These are phyloP conservation scores for Mimosa pudica DNA, from an alignment of 306 rosid species.

Conservation along the genomic window DNA sequence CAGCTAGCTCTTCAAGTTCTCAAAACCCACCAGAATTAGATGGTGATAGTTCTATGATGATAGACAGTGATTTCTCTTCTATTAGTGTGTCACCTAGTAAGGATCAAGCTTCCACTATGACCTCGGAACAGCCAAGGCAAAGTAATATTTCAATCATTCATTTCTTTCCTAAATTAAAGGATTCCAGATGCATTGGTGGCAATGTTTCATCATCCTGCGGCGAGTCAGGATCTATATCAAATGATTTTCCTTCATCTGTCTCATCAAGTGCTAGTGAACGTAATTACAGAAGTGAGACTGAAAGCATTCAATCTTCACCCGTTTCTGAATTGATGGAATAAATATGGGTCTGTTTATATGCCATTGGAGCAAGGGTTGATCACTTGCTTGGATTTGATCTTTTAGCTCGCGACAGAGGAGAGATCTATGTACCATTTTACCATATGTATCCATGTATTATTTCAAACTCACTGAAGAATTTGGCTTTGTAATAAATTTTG, in stretches of 20 bases:
- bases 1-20: slow-evolving; percentile 34
- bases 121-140: slow-evolving; percentile 24
- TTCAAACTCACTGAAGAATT: neutral
- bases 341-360: neutral
- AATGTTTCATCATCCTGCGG: slow-evolving; percentile 30
- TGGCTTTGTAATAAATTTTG: neutral
- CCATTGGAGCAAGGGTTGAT: neutral
- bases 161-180: slow-evolving; percentile 57
- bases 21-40: slow-evolving; percentile 19
- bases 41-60: slow-evolving; percentile 34
- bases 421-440: neutral
- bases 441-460: neutral
- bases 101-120: slow-evolving; percentile 25
- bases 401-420: neutral
- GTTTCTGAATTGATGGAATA: slow-evolving; percentile 29
- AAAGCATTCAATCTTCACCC: slow-evolving; percentile 30
- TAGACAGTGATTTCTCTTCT: slow-evolving; percentile 52
- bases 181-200: slow-evolving; percentile 20
- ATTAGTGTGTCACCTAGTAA: neutral
- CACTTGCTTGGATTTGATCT: neutral
- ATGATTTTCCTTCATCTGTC: slow-evolving; percentile 24
- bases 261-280: slow-evolving; percentile 44
- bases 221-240: slow-evolving; percentile 33
- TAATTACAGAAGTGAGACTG: slow-evolving; percentile 36
- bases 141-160: slow-evolving; percentile 49